These are phyloP conservation scores for Pleurostoma richardsiae DNA, from an alignment of 2,329 filamentous ascomycete genomes.

Conservation along the genomic window DNA sequence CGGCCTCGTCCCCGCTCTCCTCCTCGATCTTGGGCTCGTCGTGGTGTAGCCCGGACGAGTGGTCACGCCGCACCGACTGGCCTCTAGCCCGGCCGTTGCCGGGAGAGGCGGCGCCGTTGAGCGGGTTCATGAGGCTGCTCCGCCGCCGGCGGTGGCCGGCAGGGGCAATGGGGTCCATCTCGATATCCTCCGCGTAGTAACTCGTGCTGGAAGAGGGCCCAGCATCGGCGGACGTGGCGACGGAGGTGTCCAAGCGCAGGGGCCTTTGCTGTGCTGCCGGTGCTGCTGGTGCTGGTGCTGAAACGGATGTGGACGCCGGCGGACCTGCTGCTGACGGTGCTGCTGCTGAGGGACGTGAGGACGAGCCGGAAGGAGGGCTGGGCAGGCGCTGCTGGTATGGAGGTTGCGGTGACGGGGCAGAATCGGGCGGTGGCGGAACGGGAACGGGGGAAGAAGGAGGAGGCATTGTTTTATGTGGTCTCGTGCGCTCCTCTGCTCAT, in stretches of 20 bases:
- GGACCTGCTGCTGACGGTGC: background rate
- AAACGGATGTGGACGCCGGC: conserved; percentile 5
- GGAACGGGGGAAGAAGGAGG: conserved; percentile 8
- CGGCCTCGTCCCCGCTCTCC: conserved; percentile 23
- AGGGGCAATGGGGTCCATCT: conserved; percentile 48
- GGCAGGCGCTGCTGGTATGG: conserved; percentile 5
- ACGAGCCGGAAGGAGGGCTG: conserved; percentile 3
- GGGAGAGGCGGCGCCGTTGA: conserved; percentile 14
- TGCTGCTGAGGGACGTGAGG: background rate
- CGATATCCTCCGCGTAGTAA: conserved; percentile 34
- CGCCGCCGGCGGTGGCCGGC: conserved; percentile 49
- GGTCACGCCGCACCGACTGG: conserved; percentile 20
- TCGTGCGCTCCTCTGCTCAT: no score
- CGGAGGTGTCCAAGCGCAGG: background rate
- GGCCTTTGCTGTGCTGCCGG: background rate
- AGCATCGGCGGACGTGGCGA: conserved; percentile 8
- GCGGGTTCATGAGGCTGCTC: conserved; percentile 46
- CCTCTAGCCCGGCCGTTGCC: conserved; percentile 18
- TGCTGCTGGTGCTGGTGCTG: background rate
- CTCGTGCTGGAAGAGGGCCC: conserved; percentile 6
- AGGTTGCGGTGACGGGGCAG: conserved; percentile 4
- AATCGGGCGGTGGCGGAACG: conserved; percentile 4
- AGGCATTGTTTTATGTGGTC: conserved; percentile 5
- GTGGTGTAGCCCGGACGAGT: conserved; percentile 13
- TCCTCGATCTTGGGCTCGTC: conserved; percentile 43